phyloP scores from a whole-genome alignment of 75 land plant species.

The Gnetum montanum region DNA sequence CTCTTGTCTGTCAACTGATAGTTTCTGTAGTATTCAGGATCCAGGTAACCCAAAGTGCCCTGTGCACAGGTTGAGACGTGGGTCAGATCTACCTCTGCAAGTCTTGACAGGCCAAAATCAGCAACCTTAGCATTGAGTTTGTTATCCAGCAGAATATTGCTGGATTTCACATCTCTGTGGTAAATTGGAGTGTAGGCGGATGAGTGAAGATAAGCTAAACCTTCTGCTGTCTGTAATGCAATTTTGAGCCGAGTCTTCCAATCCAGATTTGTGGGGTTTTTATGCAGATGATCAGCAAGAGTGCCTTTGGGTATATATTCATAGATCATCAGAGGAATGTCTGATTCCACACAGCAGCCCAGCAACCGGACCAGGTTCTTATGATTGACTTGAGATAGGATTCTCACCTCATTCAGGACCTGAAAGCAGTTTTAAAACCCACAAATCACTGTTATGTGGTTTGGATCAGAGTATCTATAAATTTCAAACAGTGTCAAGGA shows the following conservation, averaged over 20 bases:
- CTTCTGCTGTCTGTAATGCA: constrained; percentile 46
- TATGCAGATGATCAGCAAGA: constrained; percentile 27
- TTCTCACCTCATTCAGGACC: constrained; percentile 45
- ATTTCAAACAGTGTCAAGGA: no score
- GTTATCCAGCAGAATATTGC: constrained; percentile 41
- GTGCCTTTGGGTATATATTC: constrained; percentile 51
- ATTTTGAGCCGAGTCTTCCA: constrained; percentile 30
- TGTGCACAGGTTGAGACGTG: constrained; percentile 48
- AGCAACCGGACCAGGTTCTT: constrained; percentile 36
- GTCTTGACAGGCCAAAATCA: constrained; percentile 44
- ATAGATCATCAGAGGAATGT: constrained; percentile 46
- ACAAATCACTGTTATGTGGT: no score
- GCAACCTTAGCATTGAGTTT: constrained; percentile 33
- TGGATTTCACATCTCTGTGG: constrained; percentile 50
- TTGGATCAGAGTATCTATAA: no score
- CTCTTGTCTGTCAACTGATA: constrained; percentile 65
- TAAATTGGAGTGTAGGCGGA: constrained; percentile 38
- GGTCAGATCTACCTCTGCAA: constrained; percentile 23
- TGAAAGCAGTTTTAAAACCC: no score
- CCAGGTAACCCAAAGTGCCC: constrained; percentile 63
- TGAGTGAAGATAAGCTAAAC: constrained; percentile 41
- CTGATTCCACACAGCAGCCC: constrained; percentile 51
- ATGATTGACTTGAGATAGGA: constrained; percentile 50
- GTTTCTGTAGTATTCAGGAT: constrained; percentile 54
- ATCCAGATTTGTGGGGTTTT: constrained; percentile 2